Evolutionary conservation across 345 rosid genomes (phyloP).

Genomic region (Acer saccharum): DNA sequence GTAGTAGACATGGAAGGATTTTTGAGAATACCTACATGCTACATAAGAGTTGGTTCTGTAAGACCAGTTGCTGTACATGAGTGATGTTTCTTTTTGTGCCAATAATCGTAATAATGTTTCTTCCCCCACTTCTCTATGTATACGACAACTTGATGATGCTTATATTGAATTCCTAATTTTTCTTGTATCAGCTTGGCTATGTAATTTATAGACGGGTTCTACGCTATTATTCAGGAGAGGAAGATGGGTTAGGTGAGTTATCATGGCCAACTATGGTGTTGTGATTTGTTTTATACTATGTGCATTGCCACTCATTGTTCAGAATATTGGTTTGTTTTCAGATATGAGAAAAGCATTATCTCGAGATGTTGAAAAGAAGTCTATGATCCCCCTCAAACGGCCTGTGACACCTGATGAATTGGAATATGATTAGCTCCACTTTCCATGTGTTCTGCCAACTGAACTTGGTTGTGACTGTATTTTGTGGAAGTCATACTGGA

Average conservation of each 20-base stretch:
- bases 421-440: conserved; percentile 71
- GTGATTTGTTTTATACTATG: not conserved
- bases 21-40: not conserved
- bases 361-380: conserved; percentile 82
- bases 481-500: too few species aligned
- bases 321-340: conserved; percentile 32
- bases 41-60: not conserved
- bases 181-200: conserved; percentile 68
- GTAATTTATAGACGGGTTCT: conserved; percentile 83
- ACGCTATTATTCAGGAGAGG: conserved; percentile 95
- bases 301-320: not conserved
- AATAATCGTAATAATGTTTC: not conserved
- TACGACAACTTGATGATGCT: conserved; percentile 9
- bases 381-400: conserved; percentile 83
- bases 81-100: not conserved
- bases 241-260: conserved; percentile 80
- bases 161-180: conserved; percentile 1
- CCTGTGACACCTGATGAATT: conserved; percentile 86
- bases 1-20: not conserved
- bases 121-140: not conserved
- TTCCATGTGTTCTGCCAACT: not conserved
- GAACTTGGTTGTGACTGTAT: not conserved
- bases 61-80: not conserved
- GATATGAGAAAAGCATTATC: conserved; percentile 98
- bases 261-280: not conserved